Evolutionary conservation across 1,139 yeast species (phyloP).

Genomic region (Blastobotrys serpentis): DNA sequence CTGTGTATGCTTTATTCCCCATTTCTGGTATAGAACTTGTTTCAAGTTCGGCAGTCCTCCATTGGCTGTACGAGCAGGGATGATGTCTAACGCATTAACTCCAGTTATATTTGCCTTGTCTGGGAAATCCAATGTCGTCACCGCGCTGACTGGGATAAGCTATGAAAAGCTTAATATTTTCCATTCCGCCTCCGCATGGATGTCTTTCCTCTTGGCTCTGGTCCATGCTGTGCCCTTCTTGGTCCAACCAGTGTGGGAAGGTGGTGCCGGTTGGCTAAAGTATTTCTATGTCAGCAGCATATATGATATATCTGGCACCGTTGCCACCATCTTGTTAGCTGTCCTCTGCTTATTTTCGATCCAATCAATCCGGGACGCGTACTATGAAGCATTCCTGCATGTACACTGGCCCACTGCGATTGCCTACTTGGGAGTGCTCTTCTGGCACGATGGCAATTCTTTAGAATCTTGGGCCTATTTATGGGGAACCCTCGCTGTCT

Average conservation of each 20-base stretch:
- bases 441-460: conserved; percentile 48
- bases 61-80: conserved; percentile 57
- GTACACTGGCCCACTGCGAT: conserved; percentile 60
- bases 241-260: conserved; percentile 49
- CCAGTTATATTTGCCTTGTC: conserved; percentile 61
- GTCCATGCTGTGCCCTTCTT: conserved; percentile 58
- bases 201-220: conserved; percentile 49
- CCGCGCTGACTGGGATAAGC: conserved; percentile 59
- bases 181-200: conserved; percentile 58
- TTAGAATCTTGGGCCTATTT: conserved; percentile 49
- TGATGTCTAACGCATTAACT: conserved; percentile 52
- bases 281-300: conserved; percentile 22
- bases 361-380: conserved; percentile 44
- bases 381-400: conserved; percentile 56
- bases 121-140: conserved; percentile 61
- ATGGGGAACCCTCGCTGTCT: conserved; percentile 57
- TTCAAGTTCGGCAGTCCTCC: conserved; percentile 65
- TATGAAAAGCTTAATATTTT: conserved; percentile 58
- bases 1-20: conserved; percentile 51
- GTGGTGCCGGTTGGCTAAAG: conserved; percentile 41
- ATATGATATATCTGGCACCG: conserved; percentile 35
- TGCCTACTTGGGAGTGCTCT: conserved; percentile 52
- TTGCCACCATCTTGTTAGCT: conserved; percentile 49
- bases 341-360: conserved; percentile 51
- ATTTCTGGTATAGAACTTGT: conserved; percentile 57